phyloP scores from a whole-genome alignment of 140 eudicot genomes.

The Bidens hawaiensis region DNA sequence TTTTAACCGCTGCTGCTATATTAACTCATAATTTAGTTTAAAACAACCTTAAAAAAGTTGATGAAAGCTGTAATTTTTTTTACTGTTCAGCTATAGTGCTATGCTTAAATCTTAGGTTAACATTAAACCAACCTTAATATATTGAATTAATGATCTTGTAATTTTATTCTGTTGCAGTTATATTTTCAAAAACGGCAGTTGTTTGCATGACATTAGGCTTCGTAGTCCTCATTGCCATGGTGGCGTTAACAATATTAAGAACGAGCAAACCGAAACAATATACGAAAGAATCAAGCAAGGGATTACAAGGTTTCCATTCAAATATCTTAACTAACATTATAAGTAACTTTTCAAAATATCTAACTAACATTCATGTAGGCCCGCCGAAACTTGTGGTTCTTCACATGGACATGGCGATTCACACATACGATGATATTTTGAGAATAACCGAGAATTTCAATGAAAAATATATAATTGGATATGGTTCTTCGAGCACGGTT shows the following conservation, averaged over 20 bases:
- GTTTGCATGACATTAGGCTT: constrained; percentile 65
- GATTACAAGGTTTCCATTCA: constrained; percentile 64
- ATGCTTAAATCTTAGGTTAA: too few species aligned
- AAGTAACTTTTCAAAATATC: background rate
- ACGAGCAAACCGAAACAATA: constrained; percentile 44
- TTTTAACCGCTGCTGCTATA: too few species aligned
- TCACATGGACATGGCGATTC: constrained; percentile 87
- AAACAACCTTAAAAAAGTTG: background rate
- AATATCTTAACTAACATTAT: too few species aligned
- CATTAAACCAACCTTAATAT: too few species aligned
- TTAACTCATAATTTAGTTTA: too few species aligned
- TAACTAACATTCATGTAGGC: constrained; percentile 29
- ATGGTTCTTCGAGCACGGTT: constrained; percentile 91
- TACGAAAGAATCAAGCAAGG: constrained; percentile 38
- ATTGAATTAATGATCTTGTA: too few species aligned
- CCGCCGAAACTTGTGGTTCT: constrained; percentile 77
- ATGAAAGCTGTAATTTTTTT: background rate
- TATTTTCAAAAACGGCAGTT: constrained; percentile 54
- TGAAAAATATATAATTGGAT: constrained; percentile 74
- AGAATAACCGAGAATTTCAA: constrained; percentile 72
- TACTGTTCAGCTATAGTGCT: too few species aligned
- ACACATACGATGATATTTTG: constrained; percentile 79
- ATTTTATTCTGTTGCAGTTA: constrained; percentile 30
- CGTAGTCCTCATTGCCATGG: constrained; percentile 52
- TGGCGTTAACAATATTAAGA: constrained; percentile 47